Conservation (phyloP, 495 filamentous ascomycete species). For the Podospora pseudoanserina region DNA sequence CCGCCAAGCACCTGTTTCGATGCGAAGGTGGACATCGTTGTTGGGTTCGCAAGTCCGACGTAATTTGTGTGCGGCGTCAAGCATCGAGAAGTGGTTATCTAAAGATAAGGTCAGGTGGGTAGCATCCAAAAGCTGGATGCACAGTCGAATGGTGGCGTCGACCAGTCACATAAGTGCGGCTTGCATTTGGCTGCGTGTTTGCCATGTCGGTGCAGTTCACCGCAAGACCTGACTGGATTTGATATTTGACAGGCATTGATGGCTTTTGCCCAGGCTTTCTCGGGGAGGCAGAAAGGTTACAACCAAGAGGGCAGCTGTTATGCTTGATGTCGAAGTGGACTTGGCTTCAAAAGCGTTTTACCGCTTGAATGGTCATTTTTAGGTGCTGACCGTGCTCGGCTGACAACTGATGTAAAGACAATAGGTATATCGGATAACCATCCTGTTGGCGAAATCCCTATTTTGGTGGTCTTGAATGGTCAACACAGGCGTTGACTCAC, state of each 20-base stretch:
- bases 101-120: background rate
- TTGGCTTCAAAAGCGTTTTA: background rate
- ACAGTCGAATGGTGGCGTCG: background rate
- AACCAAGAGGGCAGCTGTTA: background rate
- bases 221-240: background rate
- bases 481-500: too few species aligned
- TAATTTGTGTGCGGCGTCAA: background rate
- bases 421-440: too few species aligned
- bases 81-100: background rate
- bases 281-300: too few species aligned
- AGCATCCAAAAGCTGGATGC: too few species aligned
- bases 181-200: background rate
- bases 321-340: background rate
- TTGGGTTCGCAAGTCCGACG: background rate
- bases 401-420: background rate
- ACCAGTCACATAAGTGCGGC: background rate
- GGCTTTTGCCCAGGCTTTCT: background rate
- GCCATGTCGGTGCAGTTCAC: background rate
- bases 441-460: too few species aligned
- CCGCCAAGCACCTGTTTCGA: too few species aligned
- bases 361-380: background rate
- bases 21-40: background rate
- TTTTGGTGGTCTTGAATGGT: too few species aligned
- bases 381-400: background rate
- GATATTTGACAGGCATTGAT: background rate